Base-by-base conservation (phyloP, 1,284 basidiomycete species). In the Erythrobasidium hasegawianum region DNA sequence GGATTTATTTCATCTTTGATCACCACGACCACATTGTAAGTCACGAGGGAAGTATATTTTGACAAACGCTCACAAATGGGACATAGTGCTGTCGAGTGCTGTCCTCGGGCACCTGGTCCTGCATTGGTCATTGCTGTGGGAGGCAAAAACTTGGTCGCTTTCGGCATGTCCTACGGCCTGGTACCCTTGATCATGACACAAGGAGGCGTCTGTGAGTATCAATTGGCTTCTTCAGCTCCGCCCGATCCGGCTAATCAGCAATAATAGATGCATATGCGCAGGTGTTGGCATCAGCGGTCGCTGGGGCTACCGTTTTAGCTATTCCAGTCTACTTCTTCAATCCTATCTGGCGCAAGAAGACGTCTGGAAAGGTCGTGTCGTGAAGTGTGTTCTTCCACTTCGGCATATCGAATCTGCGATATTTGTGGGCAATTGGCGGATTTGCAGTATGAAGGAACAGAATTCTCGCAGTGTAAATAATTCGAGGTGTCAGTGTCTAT, bases 81-180 rank as follows among this genome's bases (percentile, higher is more conserved):
- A 13, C 41, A 13, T 43, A 49, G 47, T 49, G 47, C 52, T 54
- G 52, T 54, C 26, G 52, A 54, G 14, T 54, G 52, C 52, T 54
- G 52, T 26, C 52, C 52, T n/a, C 52, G 52, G 7, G 52, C 52
- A n/a, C 52, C 52, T n/a, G 52, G 52, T 27, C 52, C 52, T n/a
- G 52, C 52, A 27, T 26, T 54, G n/a, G 52, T 54, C 16, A n/a
- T 54, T 8, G 52, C 24, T 54, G 52, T 54, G 7, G 52, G 52
- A 27, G 52, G 52, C 52, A 54, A 54, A 14, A 54, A 54, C 24
- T 54, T 54, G 52, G 52, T 54, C 8, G 52, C 52, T 22, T 54
- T 54, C 52, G 52, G 52, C 26, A n/a, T 54, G n/a, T 18, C n/a
- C 2, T 54, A 54, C 14, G 52, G 52, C 8, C 14, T 54, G n/a